Evolutionary conservation across 106 monocot genomes (phyloP), one percentile per base, ranked within the genome.

Genomic region (Acorus gramineus): DNA sequence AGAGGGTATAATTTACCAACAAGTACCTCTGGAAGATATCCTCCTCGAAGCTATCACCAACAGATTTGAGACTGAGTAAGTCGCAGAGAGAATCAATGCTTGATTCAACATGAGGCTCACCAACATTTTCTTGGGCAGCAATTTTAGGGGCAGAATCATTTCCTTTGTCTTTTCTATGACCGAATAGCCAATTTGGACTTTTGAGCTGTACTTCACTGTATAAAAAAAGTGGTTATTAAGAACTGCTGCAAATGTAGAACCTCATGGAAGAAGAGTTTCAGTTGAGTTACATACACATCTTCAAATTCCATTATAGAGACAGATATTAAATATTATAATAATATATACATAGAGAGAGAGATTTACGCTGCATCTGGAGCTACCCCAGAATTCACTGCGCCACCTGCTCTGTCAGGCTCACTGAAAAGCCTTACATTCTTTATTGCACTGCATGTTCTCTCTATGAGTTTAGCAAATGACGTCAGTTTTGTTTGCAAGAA

Each of bases 281-380:
- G 46, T 63, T 48, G 5, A 7, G 11, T 63, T 11, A 63, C 8
- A 9, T 63, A 10, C 4, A 47, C 11, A 9, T 63, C 6, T 42
- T 14, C 2, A 12, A 60, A 60, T 6, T 10, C 5, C 56, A 6
- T 13, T 3, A 57, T n/a, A 13, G 8, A 14, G 28, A 57, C 11
- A 9, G 28, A 28, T 28, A 28, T 28, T 28, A 28, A 28, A 28
- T 28, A 28, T 28, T 28, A 28, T 28, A 28, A 28, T 28, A 44
- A 10, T 53, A 68, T 11, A 60, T 53, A 56, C 5, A 7, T 47
- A 42, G 0, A 5, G 47, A 50, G 10, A 50, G 58, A 8, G 52
- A 28, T 58, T 80, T 86, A 98, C 92, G 81, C 98, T 83, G 98
- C 98, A 78, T 98, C 98, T 69, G 92, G 85, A 57, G 98, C 98